phyloP scores from a whole-genome alignment of 1,284 basidiomycete genomes.

The Trichosporon asahii region DNA sequence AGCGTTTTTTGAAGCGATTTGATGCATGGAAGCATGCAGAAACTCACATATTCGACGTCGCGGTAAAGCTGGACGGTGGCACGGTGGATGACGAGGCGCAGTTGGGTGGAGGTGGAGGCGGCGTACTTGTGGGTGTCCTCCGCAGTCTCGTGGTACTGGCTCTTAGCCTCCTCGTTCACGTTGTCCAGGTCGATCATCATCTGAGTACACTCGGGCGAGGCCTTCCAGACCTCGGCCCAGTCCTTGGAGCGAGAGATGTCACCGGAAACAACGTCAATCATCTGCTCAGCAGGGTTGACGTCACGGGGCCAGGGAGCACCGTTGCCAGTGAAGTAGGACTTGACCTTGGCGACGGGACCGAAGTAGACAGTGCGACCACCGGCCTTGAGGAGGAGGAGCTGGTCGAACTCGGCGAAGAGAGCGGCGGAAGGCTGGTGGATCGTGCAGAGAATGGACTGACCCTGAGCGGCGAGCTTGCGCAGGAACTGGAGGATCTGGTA shows the following conservation, averaged over 20 bases:
- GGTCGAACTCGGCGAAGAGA: constrained; percentile 68
- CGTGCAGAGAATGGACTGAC: constrained; percentile 53
- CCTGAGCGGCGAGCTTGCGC: constrained; percentile 56
- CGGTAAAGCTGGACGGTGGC: constrained; percentile 42
- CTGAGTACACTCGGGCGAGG: constrained; percentile 50
- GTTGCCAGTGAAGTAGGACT: constrained; percentile 54
- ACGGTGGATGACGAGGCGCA: constrained; percentile 39
- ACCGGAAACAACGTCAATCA: constrained; percentile 50
- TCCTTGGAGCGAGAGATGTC: constrained; percentile 55
- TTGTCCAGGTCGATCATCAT: constrained; percentile 52
- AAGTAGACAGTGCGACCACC: constrained; percentile 59
- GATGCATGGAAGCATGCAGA: background rate
- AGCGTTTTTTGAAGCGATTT: too few relatives aligned
- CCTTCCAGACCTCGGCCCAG: constrained; percentile 70
- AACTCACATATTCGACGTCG: constrained; percentile 41
- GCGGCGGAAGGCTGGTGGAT: constrained; percentile 62
- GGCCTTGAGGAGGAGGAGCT: constrained; percentile 57
- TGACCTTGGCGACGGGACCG: constrained; percentile 55
- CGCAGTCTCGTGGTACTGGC: constrained; percentile 8
- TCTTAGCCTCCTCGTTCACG: constrained; percentile 29
- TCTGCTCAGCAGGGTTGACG: constrained; percentile 56
- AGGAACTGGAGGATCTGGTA: constrained; percentile 60
- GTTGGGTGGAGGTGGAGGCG: constrained; percentile 36
- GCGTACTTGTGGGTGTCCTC: constrained; percentile 43
- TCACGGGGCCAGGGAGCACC: constrained; percentile 47